A percentile compares a stretch with the other conserved stretches of the same genome.
These are phyloP conservation scores for Hymenochaete sp. DNA, from an alignment of 1,284 basidiomycete genomes.

Conservation along the genomic window DNA sequence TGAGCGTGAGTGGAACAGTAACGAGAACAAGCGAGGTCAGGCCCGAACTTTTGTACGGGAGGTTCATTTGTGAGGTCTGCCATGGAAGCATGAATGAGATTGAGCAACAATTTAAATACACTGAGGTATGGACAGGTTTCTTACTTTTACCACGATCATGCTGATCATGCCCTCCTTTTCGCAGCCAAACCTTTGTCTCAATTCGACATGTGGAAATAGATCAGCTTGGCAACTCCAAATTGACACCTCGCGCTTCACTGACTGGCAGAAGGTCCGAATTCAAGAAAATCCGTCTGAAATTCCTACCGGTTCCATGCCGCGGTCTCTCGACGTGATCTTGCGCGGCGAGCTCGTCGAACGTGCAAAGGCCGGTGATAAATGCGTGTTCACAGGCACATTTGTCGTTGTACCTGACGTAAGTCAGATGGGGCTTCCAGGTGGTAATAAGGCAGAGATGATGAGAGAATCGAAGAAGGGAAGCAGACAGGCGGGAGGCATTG, in stretches of 20 bases:
- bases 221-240: slow-evolving; percentile 90
- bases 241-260: slow-evolving; percentile 93
- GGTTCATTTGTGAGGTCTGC: slow-evolving; percentile 89
- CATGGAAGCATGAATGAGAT: slow-evolving; percentile 85
- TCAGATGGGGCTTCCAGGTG: slow-evolving; percentile 91
- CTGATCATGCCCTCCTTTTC: slow-evolving; percentile 13
- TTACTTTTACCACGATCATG: background rate
- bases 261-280: slow-evolving; percentile 99
- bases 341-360: slow-evolving; percentile 93
- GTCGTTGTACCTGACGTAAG: slow-evolving; percentile 98
- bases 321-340: slow-evolving; percentile 90
- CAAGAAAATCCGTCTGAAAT: slow-evolving; percentile 99
- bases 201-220: slow-evolving; percentile 88
- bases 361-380: slow-evolving; percentile 98
- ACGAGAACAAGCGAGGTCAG: slow-evolving; percentile 97
- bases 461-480: slow-evolving; percentile 72
- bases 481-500: slow-evolving; percentile 54
- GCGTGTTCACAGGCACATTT: slow-evolving; percentile 95
- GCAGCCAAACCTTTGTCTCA: slow-evolving; percentile 89
- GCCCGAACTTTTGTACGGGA: slow-evolving; percentile 90
- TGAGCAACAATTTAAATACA: slow-evolving; percentile 99
- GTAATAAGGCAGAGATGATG: slow-evolving; percentile 86
- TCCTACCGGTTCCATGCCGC: slow-evolving; percentile 98
- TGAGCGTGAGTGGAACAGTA: slow-evolving; percentile 93
- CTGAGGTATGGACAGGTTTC: slow-evolving; percentile 59